Base-by-base conservation (phyloP, 345 rosid genomes). In the Populus tremula region DNA sequence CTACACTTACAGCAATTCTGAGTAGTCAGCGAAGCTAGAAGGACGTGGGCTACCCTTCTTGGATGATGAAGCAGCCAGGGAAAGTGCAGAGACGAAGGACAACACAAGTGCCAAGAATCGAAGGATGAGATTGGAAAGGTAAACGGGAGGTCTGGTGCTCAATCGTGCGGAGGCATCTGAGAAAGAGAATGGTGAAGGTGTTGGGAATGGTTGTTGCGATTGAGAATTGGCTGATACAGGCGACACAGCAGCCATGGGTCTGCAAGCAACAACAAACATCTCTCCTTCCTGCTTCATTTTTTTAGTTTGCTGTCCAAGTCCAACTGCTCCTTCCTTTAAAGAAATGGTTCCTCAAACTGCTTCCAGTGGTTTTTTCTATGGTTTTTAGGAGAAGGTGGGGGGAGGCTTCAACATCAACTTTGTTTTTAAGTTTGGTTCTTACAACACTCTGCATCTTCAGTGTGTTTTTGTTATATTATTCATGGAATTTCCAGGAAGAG, bases 41-140 rank as follows among this genome's bases (percentile, higher is more conserved):
- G 82, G 77, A 39, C 33, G 71, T 12, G 74, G 85, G 62, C 79
- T 75, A 27, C 71, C 81, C 76, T 75, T 83, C 70, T 64, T 71
- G 21, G 88, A 23, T 18, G 86, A 73, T 65, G 86, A n/a, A 73
- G 78, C 67, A 29, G 91, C 87, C 70, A 92, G 88, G 6, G 88
- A 81, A 20, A 91, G 80, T 69, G 96, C 96, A 25, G 98, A 88
- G 69, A 83, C 75, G 33, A 92, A 88, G 73, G 91, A 89, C 75
- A 91, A 82, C 31, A 91, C 65, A 59, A 91, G 83, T 2, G 84
- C 83, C 69, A 82, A 69, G 76, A 85, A 87, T 64, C 94, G 87
- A 63, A 94, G 90, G 76, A 83, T 65, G 66, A 91, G 87, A 77
- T 21, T 69, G 10, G 67, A 43, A 21, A 73, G 63, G 67, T 85